Evolutionary conservation across 768 basidiomycete species (phyloP).

Genomic region (Rhodotorula babjevae): DNA sequence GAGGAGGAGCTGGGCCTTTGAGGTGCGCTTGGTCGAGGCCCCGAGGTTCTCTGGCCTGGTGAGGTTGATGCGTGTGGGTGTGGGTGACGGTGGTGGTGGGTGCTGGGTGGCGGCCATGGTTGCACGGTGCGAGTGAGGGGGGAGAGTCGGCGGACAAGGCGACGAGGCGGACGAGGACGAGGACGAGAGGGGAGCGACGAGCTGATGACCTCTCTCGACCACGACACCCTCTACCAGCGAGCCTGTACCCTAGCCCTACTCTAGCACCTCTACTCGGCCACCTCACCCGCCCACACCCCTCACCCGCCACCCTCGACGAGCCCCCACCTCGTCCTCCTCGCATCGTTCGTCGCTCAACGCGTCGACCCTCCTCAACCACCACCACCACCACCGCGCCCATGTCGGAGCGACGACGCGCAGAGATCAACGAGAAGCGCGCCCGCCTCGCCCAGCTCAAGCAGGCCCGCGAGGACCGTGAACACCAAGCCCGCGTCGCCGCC

Average conservation of each 20-base stretch:
- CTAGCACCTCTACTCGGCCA: no score
- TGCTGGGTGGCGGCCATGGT: background rate
- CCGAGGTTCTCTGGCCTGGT: conserved; percentile 30
- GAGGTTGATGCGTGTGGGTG: background rate
- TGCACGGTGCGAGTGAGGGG: no score
- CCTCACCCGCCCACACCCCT: no score
- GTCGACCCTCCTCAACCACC: background rate
- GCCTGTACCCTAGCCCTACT: no score
- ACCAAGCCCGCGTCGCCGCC: conserved; percentile 1
- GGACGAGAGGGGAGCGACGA: no score
- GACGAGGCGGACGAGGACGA: no score
- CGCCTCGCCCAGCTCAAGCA: conserved; percentile 70
- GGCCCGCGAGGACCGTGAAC: conserved; percentile 37
- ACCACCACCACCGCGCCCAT: background rate
- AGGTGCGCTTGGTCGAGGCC: conserved; percentile 21
- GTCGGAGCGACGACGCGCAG: conserved; percentile 50
- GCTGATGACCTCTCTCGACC: no score
- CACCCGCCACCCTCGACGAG: no score
- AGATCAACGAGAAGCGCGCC: conserved; percentile 83
- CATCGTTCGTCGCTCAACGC: background rate
- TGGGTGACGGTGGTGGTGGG: background rate
- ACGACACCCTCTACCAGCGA: no score
- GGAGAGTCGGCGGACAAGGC: no score
- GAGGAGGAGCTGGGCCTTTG: conserved; percentile 7
- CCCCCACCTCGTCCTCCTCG: background rate